phyloP scores from a whole-genome alignment of 2,329 filamentous ascomycete genomes.

The Cercospora canescens region DNA sequence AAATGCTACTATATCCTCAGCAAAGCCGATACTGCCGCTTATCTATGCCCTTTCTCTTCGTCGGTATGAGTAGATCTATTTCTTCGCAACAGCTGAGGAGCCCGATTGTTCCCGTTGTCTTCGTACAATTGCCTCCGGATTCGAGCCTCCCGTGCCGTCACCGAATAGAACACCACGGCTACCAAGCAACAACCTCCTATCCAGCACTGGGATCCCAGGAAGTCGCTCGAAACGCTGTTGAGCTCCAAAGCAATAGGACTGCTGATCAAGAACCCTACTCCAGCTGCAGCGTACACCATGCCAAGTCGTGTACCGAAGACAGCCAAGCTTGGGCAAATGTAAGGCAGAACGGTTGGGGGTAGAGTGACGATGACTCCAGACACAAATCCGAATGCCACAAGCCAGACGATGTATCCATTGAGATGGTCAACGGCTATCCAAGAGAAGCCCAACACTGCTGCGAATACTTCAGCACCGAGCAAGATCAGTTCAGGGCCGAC shows the following conservation, averaged over 20 bases:
- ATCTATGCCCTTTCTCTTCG: background rate
- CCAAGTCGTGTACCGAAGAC: constrained; percentile 49
- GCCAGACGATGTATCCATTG: constrained; percentile 39
- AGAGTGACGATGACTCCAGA: constrained; percentile 43
- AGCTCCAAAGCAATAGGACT: background rate
- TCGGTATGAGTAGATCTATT: background rate
- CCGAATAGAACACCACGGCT: background rate
- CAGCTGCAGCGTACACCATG: constrained; percentile 36
- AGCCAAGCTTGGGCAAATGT: constrained; percentile 40
- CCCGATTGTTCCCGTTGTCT: background rate
- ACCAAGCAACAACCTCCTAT: background rate
- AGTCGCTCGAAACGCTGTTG: background rate
- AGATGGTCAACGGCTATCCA: constrained; percentile 36
- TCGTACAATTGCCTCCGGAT: constrained; percentile 9
- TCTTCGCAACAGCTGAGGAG: background rate
- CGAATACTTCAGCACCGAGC: constrained; percentile 46
- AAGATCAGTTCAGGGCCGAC: constrained; percentile 53
- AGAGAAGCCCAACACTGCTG: constrained; percentile 51
- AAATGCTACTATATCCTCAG: too few species aligned
- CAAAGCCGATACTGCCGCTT: background rate
- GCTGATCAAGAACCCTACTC: constrained; percentile 2
- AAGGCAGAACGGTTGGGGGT: constrained; percentile 44
- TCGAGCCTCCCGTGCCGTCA: background rate
- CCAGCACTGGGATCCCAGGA: constrained; percentile 3
- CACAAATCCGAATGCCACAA: constrained; percentile 46